phyloP scores from a whole-genome alignment of 2,329 filamentous ascomycete genomes.

The Monascus ruber region DNA sequence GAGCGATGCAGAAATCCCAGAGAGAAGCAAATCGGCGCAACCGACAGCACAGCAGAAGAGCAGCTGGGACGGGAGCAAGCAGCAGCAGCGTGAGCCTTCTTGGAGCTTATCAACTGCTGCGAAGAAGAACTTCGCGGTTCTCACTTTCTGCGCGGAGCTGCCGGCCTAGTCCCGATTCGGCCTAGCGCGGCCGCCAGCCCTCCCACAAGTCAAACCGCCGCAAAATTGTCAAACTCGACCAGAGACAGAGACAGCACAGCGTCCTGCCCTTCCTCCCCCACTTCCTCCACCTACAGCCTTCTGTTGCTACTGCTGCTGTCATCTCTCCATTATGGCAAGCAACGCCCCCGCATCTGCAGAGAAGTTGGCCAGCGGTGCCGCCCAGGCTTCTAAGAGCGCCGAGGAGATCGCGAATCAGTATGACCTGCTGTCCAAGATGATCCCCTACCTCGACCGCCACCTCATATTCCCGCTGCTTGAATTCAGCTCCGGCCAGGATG shows the following conservation, averaged over 20 bases:
- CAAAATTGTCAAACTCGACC: slow-evolving; percentile 9
- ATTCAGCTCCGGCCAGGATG: slow-evolving; percentile 72
- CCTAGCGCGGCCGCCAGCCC: slow-evolving; percentile 20
- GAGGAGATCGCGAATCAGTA: slow-evolving; percentile 56
- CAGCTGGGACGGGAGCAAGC: background rate
- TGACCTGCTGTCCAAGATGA: slow-evolving; percentile 77
- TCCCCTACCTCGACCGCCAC: slow-evolving; percentile 87
- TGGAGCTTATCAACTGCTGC: background rate
- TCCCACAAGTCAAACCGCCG: slow-evolving; percentile 14
- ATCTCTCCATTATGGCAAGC: slow-evolving; percentile 39
- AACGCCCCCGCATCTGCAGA: slow-evolving; percentile 39
- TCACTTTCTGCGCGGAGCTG: slow-evolving; percentile 13
- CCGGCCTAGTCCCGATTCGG: slow-evolving; percentile 14
- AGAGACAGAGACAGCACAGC: slow-evolving; percentile 1
- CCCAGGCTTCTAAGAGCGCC: slow-evolving; percentile 29
- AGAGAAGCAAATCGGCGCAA: slow-evolving; percentile 1
- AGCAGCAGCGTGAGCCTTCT: background rate
- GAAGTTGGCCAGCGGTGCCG: slow-evolving; percentile 38
- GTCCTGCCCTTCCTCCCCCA: slow-evolving; percentile 7
- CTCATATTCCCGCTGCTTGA: slow-evolving; percentile 93
- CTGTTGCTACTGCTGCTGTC: slow-evolving; percentile 2
- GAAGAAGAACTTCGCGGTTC: slow-evolving; percentile 8
- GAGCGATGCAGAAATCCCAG: slow-evolving; percentile 1
- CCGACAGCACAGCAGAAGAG: slow-evolving; percentile 2
- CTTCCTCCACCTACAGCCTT: slow-evolving; percentile 6